Evolutionary conservation across 1,284 basidiomycete species (phyloP).

Genomic region (Fomitopsis pinicola): DNA sequence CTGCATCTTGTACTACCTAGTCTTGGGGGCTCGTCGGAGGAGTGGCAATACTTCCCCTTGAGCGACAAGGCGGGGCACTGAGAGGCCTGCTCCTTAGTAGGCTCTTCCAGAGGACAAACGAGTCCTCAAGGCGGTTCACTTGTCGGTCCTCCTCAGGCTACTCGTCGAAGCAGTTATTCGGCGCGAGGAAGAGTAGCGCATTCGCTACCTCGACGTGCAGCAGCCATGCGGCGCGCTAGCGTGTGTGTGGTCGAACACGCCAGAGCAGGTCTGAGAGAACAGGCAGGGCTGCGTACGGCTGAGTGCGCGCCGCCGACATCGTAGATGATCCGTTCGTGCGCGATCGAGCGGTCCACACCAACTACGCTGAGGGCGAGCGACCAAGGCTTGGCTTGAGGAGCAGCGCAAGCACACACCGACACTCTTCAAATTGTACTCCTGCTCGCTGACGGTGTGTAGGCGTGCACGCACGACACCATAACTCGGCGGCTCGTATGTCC

Average conservation of each 20-base stretch:
- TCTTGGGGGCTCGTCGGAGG: too few relatives aligned
- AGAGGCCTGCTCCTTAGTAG: slow-evolving; percentile 55
- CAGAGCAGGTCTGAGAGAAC: neutral
- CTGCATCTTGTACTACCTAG: too few relatives aligned
- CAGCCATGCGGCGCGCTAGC: slow-evolving; percentile 34
- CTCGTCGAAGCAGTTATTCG: slow-evolving; percentile 66
- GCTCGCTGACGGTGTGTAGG: slow-evolving; percentile 39
- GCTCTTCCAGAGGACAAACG: slow-evolving; percentile 58
- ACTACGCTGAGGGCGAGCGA: neutral
- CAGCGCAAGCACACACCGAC: slow-evolving; percentile 11
- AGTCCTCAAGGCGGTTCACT: slow-evolving; percentile 64
- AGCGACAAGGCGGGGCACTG: too few relatives aligned
- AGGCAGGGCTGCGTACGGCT: slow-evolving; percentile 17
- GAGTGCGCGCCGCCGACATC: slow-evolving; percentile 36
- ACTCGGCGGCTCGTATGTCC: slow-evolving; percentile 61
- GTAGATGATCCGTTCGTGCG: slow-evolving; percentile 34
- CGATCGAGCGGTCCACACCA: slow-evolving; percentile 9
- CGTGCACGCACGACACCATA: slow-evolving; percentile 70
- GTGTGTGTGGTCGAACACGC: too few relatives aligned
- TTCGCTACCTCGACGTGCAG: slow-evolving; percentile 70
- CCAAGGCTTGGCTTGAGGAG: neutral
- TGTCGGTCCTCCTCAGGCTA: slow-evolving; percentile 52
- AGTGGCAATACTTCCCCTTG: too few relatives aligned
- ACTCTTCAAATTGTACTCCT: slow-evolving; percentile 32
- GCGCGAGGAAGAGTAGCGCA: slow-evolving; percentile 68